Percentiles rank a stretch among this genome's conserved stretches.
phyloP scores from a whole-genome alignment of 345 rosid genomes.

The Moricandia arvensis region DNA sequence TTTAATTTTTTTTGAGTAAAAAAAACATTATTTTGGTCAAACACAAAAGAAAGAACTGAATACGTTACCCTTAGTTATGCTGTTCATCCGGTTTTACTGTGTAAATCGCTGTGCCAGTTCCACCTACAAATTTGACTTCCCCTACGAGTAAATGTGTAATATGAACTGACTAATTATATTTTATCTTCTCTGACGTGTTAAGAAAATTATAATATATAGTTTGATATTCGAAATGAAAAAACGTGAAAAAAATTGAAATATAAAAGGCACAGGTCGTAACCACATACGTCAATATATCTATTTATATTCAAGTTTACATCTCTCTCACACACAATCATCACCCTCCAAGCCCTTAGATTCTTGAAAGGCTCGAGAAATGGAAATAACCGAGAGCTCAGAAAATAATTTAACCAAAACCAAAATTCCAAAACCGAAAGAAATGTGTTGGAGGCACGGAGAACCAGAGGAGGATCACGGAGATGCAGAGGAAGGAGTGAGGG shows the following conservation, averaged over 20 bases:
- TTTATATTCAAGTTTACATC: background rate
- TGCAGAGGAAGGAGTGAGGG: too few species aligned
- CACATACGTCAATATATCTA: background rate
- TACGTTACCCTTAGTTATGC: too few species aligned
- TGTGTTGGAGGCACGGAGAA: constrained; percentile 41
- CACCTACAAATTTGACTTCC: constrained; percentile 2
- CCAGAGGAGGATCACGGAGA: background rate
- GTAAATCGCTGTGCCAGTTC: too few species aligned
- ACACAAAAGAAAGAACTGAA: too few species aligned
- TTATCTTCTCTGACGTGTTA: background rate
- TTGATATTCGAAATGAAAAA: constrained; percentile 8
- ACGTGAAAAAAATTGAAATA: constrained; percentile 14
- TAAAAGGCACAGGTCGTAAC: constrained; percentile 3
- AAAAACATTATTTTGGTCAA: too few species aligned
- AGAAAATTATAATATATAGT: background rate
- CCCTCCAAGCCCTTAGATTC: constrained; percentile 27
- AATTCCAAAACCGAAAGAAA: constrained; percentile 29
- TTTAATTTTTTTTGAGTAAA: too few species aligned
- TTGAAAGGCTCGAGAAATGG: constrained; percentile 45
- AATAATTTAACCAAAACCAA: constrained; percentile 21
- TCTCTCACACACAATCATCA: background rate
- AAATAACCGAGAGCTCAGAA: constrained; percentile 40
- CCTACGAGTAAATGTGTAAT: background rate
- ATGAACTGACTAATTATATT: background rate
- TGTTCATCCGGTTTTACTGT: too few species aligned